Percentiles rank a stretch among this genome's conserved stretches.
Evolutionary conservation across 2,329 filamentous ascomycete species (phyloP).

Genomic region (Aspergillus spinulosporus): DNA sequence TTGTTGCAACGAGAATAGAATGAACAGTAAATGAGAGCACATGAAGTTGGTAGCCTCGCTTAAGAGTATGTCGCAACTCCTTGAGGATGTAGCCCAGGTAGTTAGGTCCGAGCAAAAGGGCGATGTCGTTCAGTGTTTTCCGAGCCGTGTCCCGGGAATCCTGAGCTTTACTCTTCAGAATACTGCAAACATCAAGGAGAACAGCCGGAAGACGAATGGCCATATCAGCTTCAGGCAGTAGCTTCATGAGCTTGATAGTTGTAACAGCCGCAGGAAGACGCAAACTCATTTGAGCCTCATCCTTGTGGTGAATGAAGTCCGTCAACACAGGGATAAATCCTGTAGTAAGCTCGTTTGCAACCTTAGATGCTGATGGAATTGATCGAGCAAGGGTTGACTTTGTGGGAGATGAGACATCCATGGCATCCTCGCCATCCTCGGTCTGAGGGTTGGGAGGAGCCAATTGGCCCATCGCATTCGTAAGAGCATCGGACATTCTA

Average conservation of each 20-base stretch:
- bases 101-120: slow-evolving; percentile 73
- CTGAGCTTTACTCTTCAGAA: slow-evolving; percentile 82
- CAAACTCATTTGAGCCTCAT: slow-evolving; percentile 89
- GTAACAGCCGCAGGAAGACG: slow-evolving; percentile 88
- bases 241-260: slow-evolving; percentile 79
- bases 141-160: slow-evolving; percentile 89
- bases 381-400: slow-evolving; percentile 60
- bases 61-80: slow-evolving; percentile 79
- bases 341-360: slow-evolving; percentile 69
- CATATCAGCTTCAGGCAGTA: slow-evolving; percentile 73
- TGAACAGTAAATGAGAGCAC: slow-evolving; percentile 95
- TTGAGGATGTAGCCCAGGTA: slow-evolving; percentile 94
- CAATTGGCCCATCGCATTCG: slow-evolving; percentile 50
- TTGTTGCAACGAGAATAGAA: slow-evolving; percentile 76
- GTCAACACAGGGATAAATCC: slow-evolving; percentile 76
- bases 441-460: slow-evolving; percentile 20
- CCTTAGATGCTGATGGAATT: slow-evolving; percentile 66
- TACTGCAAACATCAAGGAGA: slow-evolving; percentile 88
- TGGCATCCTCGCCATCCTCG: slow-evolving; percentile 29
- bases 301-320: slow-evolving; percentile 88
- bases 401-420: slow-evolving; percentile 28
- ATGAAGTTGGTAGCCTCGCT: slow-evolving; percentile 87
- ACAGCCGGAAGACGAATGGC: slow-evolving; percentile 75
- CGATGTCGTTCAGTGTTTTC: slow-evolving; percentile 82
- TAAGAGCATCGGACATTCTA: slow-evolving; percentile 75